Conservation (phyloP, 2,329 filamentous ascomycete species). For the Monosporascus sp. region DNA sequence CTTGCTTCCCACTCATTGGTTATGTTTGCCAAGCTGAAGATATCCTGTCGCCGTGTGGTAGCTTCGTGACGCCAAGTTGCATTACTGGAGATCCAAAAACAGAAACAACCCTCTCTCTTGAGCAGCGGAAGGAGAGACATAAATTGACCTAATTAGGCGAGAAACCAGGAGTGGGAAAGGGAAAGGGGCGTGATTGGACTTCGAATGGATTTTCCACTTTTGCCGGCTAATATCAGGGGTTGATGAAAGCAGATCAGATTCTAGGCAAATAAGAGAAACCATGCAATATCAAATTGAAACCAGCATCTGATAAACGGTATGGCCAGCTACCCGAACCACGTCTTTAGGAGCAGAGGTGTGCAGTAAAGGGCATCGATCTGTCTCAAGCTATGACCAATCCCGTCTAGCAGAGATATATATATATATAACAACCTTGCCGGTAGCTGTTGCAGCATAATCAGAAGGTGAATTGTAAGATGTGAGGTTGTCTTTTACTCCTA, state of each 20-base stretch:
- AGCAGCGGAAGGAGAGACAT: not conserved
- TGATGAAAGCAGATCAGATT: not conserved
- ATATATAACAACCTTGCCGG: too few species aligned
- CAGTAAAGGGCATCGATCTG: too few species aligned
- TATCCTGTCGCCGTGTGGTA: not conserved
- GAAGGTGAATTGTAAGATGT: too few species aligned
- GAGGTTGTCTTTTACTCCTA: too few species aligned
- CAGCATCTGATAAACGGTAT: too few species aligned
- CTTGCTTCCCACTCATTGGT: not conserved
- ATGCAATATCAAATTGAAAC: not conserved
- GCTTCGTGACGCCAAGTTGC: not conserved
- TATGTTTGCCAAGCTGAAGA: not conserved
- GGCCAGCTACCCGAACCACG: too few species aligned
- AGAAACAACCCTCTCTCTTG: not conserved
- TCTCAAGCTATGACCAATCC: too few species aligned
- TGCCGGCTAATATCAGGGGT: not conserved
- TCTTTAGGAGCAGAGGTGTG: too few species aligned
- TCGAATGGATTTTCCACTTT: not conserved
- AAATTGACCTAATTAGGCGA: not conserved
- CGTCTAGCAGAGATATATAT: too few species aligned
- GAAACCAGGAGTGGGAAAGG: not conserved
- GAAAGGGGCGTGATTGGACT: not conserved
- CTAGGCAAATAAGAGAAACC: not conserved
- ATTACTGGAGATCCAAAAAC: not conserved
- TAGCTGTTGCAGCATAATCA: too few species aligned